These are phyloP conservation scores for Lepidium campestre DNA, from an alignment of 441 rosid species.

Conservation along the genomic window DNA sequence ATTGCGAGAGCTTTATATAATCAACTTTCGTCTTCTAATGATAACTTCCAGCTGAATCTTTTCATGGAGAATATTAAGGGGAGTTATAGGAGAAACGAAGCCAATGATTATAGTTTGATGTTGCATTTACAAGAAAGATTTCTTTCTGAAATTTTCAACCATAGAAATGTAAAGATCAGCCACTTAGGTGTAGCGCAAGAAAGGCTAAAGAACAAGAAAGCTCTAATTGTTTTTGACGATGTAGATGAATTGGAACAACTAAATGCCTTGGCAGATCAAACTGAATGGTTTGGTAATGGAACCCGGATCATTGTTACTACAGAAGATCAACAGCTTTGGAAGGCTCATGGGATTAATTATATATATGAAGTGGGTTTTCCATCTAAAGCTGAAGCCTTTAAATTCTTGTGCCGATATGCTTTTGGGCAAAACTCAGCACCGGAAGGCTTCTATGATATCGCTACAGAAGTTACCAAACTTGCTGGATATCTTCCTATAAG, in stretches of 20 bases:
- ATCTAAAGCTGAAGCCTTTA: constrained; percentile 6
- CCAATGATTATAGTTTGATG: neutral
- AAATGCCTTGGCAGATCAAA: neutral
- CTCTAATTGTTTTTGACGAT: constrained; percentile 29
- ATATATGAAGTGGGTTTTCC: constrained; percentile 2
- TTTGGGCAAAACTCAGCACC: neutral
- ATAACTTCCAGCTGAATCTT: constrained; percentile 1
- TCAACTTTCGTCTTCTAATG: neutral
- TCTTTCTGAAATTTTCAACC: constrained; percentile 9
- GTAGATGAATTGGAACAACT: constrained; percentile 11
- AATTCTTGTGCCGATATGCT: constrained; percentile 21
- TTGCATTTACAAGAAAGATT: constrained; percentile 9
- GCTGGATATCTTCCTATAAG: constrained; percentile 24
- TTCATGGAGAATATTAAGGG: constrained; percentile 25
- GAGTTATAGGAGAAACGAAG: neutral
- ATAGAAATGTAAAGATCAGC: neutral
- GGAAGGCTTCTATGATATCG: neutral
- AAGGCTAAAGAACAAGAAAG: constrained; percentile 16
- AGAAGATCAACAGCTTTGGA: constrained; percentile 24
- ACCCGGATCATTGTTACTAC: constrained; percentile 29
- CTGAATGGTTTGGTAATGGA: constrained; percentile 33
- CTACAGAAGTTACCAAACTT: neutral
- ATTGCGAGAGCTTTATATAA: constrained; percentile 1
- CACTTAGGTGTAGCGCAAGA: neutral
- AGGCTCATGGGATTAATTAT: neutral